Percentiles rank a stretch among this genome's conserved stretches.
phyloP scores from a whole-genome alignment of 768 basidiomycete species.

The Chalciporus chontae region DNA sequence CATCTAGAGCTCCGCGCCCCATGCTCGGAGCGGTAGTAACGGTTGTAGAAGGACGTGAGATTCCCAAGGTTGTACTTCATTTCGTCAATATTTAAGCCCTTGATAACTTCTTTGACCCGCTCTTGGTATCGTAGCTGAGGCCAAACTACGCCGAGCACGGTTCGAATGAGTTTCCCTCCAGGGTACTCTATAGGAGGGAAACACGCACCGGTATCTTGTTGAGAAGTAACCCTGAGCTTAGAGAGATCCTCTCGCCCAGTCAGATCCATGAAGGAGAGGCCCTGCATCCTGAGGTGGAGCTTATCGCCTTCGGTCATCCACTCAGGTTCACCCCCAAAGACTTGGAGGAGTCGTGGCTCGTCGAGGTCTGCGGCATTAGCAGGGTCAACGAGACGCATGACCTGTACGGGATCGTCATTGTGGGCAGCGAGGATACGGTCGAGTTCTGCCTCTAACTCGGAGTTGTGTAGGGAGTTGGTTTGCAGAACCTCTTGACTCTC shows the following conservation, averaged over 20 bases:
- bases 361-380: constrained; percentile 13
- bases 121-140: constrained; percentile 15
- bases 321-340: constrained; percentile 10
- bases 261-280: constrained; percentile 12
- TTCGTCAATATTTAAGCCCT: constrained; percentile 24
- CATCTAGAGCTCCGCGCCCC: constrained; percentile 39
- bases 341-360: constrained; percentile 15
- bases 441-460: not conserved
- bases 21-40: constrained; percentile 22
- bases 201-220: not conserved
- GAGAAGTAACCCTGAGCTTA: not conserved
- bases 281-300: constrained; percentile 9
- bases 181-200: not conserved
- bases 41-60: constrained; percentile 40
- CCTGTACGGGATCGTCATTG: constrained; percentile 12
- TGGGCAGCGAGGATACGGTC: constrained; percentile 9
- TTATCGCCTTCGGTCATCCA: constrained; percentile 21
- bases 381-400: constrained; percentile 16
- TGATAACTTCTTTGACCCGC: constrained; percentile 6
- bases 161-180: not conserved
- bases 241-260: constrained; percentile 5
- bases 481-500: constrained; percentile 2
- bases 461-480: not conserved
- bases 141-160: constrained; percentile 10
- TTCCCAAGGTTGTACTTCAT: constrained; percentile 31